A percentile compares a stretch with the other conserved stretches of the same genome.
These are phyloP conservation scores for Parastagonospora nodorum DNA, from an alignment of 2,329 filamentous ascomycete species.

Conservation along the genomic window DNA sequence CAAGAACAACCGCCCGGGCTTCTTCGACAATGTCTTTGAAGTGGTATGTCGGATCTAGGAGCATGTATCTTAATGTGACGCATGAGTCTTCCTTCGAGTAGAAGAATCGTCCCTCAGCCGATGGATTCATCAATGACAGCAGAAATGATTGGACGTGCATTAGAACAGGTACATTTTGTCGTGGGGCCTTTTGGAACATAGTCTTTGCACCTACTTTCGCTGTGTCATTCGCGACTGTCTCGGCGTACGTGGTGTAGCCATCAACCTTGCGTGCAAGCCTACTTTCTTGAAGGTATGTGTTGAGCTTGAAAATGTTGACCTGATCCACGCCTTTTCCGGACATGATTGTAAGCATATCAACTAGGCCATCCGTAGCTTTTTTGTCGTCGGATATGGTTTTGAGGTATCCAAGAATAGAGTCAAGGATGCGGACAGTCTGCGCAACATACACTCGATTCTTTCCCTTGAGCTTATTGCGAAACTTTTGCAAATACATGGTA, in stretches of 20 bases:
- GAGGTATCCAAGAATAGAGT: conserved; percentile 75
- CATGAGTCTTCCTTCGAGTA: conserved; percentile 57
- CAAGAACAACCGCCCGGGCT: conserved; percentile 85
- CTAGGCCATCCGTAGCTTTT: conserved; percentile 64
- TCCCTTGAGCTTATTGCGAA: conserved; percentile 85
- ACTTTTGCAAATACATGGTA: conserved; percentile 81
- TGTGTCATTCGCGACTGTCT: conserved; percentile 50
- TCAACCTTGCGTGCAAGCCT: conserved; percentile 95
- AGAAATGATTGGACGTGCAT: conserved; percentile 73
- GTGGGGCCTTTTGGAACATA: conserved; percentile 12
- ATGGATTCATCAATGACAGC: conserved; percentile 82
- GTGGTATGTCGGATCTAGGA: conserved; percentile 88
- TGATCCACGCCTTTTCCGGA: conserved; percentile 88
- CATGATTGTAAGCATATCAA: conserved; percentile 74
- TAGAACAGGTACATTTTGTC: conserved; percentile 57
- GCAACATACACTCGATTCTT: conserved; percentile 91
- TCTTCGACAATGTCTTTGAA: conserved; percentile 86
- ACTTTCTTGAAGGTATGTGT: conserved; percentile 86
- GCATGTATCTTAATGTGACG: conserved; percentile 77
- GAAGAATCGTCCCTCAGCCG: conserved; percentile 67
- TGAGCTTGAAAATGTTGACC: conserved; percentile 89
- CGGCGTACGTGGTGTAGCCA: conserved; percentile 73
- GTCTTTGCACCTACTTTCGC: conserved; percentile 11
- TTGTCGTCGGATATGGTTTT: conserved; percentile 52
- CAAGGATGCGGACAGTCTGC: conserved; percentile 81